These are phyloP conservation scores for Coffea humblotiana DNA, from an alignment of 305 asterid species.

Conservation along the genomic window DNA sequence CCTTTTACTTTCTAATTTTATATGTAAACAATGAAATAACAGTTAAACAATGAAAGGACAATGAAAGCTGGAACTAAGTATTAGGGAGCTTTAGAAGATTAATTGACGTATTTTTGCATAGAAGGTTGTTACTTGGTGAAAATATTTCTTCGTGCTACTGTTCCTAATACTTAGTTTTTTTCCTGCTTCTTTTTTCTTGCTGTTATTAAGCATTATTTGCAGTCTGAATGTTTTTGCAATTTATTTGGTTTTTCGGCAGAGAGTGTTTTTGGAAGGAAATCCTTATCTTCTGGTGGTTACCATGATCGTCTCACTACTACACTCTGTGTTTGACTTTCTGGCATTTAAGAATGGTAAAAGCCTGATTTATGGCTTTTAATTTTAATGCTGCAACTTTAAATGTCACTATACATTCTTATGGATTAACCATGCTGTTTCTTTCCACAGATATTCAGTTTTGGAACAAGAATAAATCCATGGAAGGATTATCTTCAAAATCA, in stretches of 20 bases:
- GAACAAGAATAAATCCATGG: conserved; percentile 99
- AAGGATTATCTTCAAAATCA: conserved; percentile 93
- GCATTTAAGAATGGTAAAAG: conserved; percentile 92
- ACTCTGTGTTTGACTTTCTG: conserved; percentile 90
- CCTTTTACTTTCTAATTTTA: no score
- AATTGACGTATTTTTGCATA: no score
- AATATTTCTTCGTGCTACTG: not conserved
- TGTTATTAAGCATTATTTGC: not conserved
- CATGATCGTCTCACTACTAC: conserved; percentile 84
- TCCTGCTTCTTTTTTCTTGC: not conserved
- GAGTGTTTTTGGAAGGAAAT: conserved; percentile 97
- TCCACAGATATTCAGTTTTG: conserved; percentile 94
- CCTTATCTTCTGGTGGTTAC: conserved; percentile 84
- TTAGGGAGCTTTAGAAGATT: no score
- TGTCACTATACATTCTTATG: no score
- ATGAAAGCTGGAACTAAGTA: no score
- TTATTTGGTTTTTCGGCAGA: conserved; percentile 43
- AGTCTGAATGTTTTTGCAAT: not conserved
- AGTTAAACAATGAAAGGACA: no score
- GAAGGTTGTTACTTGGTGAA: not conserved
- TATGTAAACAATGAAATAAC: no score
- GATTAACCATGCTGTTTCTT: conserved; percentile 6
- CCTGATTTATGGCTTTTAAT: conserved; percentile 14
- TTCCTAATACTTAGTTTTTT: not conserved
- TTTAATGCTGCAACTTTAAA: not conserved